Conservation (phyloP, 169 alveolate species). For the Cryptosporidium sp. region DNA sequence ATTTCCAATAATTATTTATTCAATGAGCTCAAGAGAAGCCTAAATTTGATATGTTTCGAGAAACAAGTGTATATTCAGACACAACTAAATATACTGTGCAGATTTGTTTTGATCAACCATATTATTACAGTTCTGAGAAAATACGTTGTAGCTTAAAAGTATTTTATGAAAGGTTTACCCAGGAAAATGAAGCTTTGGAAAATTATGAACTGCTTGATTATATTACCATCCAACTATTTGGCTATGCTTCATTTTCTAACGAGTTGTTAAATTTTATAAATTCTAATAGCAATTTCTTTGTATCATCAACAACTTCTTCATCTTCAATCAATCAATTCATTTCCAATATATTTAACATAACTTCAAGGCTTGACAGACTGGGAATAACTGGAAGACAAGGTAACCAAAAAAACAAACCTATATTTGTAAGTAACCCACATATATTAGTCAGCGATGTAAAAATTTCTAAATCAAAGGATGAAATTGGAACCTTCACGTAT, state of each 20-base stretch:
- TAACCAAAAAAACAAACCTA: constrained; percentile 14
- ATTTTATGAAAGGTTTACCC: constrained; percentile 6
- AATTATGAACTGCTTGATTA: constrained; percentile 26
- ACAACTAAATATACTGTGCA: constrained; percentile 25
- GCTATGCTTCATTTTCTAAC: constrained; percentile 39
- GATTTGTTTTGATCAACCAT: constrained; percentile 60
- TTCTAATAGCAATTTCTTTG: background rate
- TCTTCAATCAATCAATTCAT: constrained; percentile 18
- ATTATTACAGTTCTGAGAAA: constrained; percentile 64
- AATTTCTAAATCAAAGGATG: background rate
- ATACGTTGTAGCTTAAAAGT: constrained; percentile 39
- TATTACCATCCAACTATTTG: constrained; percentile 50
- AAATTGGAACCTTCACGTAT: constrained; percentile 52
- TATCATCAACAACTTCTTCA: background rate
- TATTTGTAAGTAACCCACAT: constrained; percentile 69
- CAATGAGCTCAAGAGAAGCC: background rate
- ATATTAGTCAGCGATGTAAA: constrained; percentile 43
- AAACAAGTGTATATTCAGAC: background rate
- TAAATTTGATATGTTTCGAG: background rate
- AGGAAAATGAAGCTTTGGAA: background rate
- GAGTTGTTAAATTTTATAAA: background rate
- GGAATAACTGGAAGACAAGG: background rate
- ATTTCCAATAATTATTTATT: background rate
- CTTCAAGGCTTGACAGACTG: background rate
- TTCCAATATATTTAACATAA: constrained; percentile 15